Base-by-base conservation (phyloP, 1,284 basidiomycete species). In the Naganishia sp. region DNA sequence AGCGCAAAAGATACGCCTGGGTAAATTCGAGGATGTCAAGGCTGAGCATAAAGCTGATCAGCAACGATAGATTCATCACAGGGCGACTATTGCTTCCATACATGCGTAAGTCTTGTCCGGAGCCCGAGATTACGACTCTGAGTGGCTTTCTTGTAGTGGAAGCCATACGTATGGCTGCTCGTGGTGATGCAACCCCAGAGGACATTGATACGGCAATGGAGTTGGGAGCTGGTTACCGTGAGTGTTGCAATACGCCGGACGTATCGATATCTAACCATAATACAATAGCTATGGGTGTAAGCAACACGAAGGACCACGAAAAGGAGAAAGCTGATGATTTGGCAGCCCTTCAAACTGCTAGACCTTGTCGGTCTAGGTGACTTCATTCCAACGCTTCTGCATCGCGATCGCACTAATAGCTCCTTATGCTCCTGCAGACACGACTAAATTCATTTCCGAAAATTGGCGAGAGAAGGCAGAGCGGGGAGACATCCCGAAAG, bases 121-220 rank as follows among this genome's bases (percentile, higher is more conserved):
- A 5, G 11, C 25, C 28, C 36, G 18, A 10, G 42, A 48, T 18
- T 10, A 39, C 25, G 21, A 10, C 6, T 25, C 39, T 63, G 50
- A 33, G 13, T 3, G 28, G 4, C n/a, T 18, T n/a, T 33, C 42
- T n/a, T 39, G 13, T 3, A 80, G 81, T 84, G 69, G 84, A 86
- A 75, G 83, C 84, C 0, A 82, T 85, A 64, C 76, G 83, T 39
- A 83, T 85, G 80, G 78, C 84, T 21, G 84, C 85, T 73, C 80
- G 84, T 43, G 84, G 84, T n/a, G 84, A 85, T 57, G 84, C 84
- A 0, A 81, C 82, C 13, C 75, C 82, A 13, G 79, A 84, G 74
- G 84, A 86, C 74, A 80, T 85, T 66, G 84, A 86, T 75, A 81
- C 78, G 18, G 84, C 84, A 48, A 86, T 86, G 84, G 84, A 85